Evolutionary conservation across 768 basidiomycete species (phyloP), one percentile per base, ranked within the genome.

Genomic region (Amanita thiersii): DNA sequence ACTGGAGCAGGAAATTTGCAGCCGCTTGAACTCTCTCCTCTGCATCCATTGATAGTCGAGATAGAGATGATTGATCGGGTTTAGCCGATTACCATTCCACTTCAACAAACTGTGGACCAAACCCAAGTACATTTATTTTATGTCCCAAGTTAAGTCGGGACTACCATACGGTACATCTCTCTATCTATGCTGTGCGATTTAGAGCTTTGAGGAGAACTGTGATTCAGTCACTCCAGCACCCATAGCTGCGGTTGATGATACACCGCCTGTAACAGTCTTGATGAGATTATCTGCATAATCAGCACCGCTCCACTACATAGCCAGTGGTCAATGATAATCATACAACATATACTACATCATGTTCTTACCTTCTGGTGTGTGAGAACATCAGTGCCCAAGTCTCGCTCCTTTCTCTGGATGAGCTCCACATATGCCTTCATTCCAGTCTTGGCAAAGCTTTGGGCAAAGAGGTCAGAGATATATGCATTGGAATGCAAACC

Each of bases 361-460:
- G 21, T 12, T 50, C 75, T 26, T 53, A 88, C 88, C 76, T 82
- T 93, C 62, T 99, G 96, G 59, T 99, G 96, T 5, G 92, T 97
- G 51, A 98, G 79, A 18, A 98, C 94, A 56, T 99, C 96, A 47
- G 87, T 91, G 37, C 84, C 91, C 39, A 96, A 74, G 51, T 97
- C 92, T 37, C 91, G 77, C 58, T 99, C 96, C 59, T 77, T 84
- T 20, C 87, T 71, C 61, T 99, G 96, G 40, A 99, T 70, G 44
- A 98, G 68, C 64, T 93, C 89, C 48, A 97, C 93, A 57, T 98
- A 99, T 1, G 96, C 96, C 62, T 97, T 92, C 96, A 99, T 99
- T 30, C 94, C 96, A 48, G 94, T 93, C 62, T 81, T 83, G 26
- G 90, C 84, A 58, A 79, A 98, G 39, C 84, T 74, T 51, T 77